Evolutionary conservation across 2,329 filamentous ascomycete species (phyloP).

Genomic region (Pestalotiopsis fici): DNA sequence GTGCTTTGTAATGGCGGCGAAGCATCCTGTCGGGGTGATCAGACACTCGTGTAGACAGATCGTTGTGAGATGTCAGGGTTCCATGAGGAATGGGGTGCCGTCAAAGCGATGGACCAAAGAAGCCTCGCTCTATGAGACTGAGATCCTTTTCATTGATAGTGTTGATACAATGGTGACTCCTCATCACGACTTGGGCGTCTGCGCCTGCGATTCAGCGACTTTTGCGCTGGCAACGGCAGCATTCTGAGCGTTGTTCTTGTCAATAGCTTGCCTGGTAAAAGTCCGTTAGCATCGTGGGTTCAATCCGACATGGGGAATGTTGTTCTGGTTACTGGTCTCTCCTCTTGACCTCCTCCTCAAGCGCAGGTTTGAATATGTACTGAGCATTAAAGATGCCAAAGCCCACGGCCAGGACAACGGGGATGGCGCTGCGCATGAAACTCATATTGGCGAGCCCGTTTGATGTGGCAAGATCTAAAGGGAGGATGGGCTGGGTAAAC

Average conservation of each 20-base stretch:
- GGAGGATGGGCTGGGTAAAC: neutral
- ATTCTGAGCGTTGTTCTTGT: neutral
- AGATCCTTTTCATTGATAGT: no score
- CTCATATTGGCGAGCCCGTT: neutral
- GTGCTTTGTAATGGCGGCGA: no score
- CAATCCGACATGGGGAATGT: no score
- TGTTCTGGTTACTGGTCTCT: neutral
- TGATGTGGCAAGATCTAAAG: neutral
- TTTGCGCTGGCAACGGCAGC: neutral
- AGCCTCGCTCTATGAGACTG: neutral
- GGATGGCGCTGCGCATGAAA: constrained; percentile 1
- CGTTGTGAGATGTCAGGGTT: no score
- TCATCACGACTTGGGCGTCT: neutral
- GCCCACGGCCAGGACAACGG: neutral
- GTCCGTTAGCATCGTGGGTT: neutral
- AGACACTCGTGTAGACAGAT: no score
- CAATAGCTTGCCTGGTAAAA: neutral
- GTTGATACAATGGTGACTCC: neutral
- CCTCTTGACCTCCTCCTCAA: neutral
- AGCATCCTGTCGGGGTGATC: no score
- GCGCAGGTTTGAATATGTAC: constrained; percentile 1
- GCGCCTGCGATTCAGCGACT: neutral
- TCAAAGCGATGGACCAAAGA: neutral
- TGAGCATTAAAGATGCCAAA: constrained; percentile 4
- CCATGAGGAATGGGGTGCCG: no score